Evolutionary conservation across 2,329 filamentous ascomycete genomes (phyloP), one percentile per base, ranked within the genome.

Genomic region (Trichoderma sp.): DNA sequence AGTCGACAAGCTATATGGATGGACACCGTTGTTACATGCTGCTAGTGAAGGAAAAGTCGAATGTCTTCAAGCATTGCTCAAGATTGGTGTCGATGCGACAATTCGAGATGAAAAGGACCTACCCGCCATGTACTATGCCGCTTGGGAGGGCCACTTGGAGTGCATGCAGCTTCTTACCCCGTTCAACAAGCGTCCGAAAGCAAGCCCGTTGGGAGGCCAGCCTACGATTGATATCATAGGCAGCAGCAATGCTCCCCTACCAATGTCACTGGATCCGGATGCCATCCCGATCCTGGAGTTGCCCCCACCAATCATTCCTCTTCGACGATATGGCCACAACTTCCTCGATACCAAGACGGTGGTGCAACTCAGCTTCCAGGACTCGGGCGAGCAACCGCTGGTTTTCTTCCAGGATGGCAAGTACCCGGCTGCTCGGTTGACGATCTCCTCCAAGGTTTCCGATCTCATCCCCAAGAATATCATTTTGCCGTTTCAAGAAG

Each of bases 271-370:
- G 73, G 94, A 97, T 77, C 89, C 89, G 0, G 95, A 98, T 81
- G 93, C 93, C 2, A 99, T 99, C 71, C 96, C 96, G 2, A 90
- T 94, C 74, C 90, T 99, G 36, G 95, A 95, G 76, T 86, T 99
- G 14, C 96, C 96, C 26, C 96, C 96, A 24, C 96, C 96, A 0
- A 98, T 99, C 75, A 98, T 99, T 75, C 96, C 96, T 0, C 86
- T 98, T 62, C 90, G 96, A 76, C 89, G 96, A 77, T 99, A 99
- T 77, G 96, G 96, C 18, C 96, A 99, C 84, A 99, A 98, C 81
- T 99, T 99, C 86, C 86, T 99, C 43, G 96, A 99, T 79, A 97
- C 94, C 34, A 99, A 98, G 84, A 97, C 95, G 0, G 97, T 98
- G 74, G 91, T 99, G 14, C 93, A 98, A 77, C 92, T 99, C 74